Base-by-base conservation (phyloP, 1,139 yeast species). In the Maudiozyma humilis region DNA sequence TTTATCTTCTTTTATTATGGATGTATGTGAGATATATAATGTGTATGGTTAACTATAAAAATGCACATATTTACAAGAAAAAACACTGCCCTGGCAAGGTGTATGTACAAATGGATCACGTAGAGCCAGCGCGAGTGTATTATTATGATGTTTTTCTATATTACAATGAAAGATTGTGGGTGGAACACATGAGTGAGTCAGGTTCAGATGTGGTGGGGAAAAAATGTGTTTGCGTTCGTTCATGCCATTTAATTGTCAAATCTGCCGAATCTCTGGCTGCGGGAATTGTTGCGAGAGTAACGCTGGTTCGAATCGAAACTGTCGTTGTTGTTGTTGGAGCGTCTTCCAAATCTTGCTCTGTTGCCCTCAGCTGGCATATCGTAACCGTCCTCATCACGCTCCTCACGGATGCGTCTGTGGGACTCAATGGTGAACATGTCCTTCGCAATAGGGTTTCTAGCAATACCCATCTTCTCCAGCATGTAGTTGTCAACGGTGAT, bases 401-500 rank as follows among this genome's bases (percentile, higher is more conserved):
- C 30, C 10, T 14, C 18, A 17, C 14, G 20, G 18, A 6, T n/a
- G 16, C 29, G 31, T 13, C 32, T 35, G 6, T 23, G 7, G 6
- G 31, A 18, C 32, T 17, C 36, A 1, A 46, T 32, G n/a, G 52
- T 53, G 23, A 55, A 51, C 51, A 52, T 51, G 32, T 51, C 41
- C 3, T 41, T 38, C 7, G 52, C 51, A 15, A 48, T 20, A 17
- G 58, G 49, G 30, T 48, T 47, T n/a, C 47, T 45, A 14, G 41
- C 38, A 12, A 55, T 45, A 3, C 60, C 60, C 2, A 52, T 41
- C 34, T 48, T 51, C 15, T 49, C 49, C 15, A 55, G 38, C 20
- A 46, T 41, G n/a, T 25, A 34, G 32, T 44, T 45, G 18, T 47
- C 46, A 13, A 56, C 44, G 13, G 52, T 53, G 13, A 57, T 46